phyloP scores from a whole-genome alignment of 2,329 filamentous ascomycete genomes.

The Fonsecaea pedrosoi region DNA sequence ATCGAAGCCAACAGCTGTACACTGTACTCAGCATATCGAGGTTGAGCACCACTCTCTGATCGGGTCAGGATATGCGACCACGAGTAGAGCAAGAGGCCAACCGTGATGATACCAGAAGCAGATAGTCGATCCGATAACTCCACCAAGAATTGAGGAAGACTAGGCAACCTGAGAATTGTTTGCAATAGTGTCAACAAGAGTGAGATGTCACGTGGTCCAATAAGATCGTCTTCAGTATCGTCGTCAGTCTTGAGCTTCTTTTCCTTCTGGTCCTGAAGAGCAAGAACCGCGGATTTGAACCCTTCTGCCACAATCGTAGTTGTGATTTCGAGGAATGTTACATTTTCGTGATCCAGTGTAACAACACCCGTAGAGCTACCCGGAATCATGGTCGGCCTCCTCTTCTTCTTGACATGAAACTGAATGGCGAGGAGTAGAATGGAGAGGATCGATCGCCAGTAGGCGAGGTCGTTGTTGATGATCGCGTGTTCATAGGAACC shows the following conservation, averaged over 20 bases:
- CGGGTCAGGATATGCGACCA: slow-evolving; percentile 86
- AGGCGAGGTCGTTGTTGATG: slow-evolving; percentile 64
- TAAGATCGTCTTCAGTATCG: slow-evolving; percentile 47
- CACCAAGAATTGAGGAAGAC: slow-evolving; percentile 72
- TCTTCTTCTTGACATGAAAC: slow-evolving; percentile 51
- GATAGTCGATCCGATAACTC: slow-evolving; percentile 73
- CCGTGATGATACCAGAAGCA: slow-evolving; percentile 73
- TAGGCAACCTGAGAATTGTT: slow-evolving; percentile 78
- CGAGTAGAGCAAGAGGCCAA: slow-evolving; percentile 85
- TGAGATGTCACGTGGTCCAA: slow-evolving; percentile 79
- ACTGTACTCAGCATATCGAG: slow-evolving; percentile 91
- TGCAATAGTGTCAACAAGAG: slow-evolving; percentile 89
- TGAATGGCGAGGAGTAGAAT: slow-evolving; percentile 82
- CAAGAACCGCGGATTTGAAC: slow-evolving; percentile 79
- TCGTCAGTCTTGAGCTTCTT: slow-evolving; percentile 15
- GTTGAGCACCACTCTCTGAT: slow-evolving; percentile 67
- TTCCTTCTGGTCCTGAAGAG: slow-evolving; percentile 76
- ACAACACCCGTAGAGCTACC: slow-evolving; percentile 24
- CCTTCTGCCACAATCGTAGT: slow-evolving; percentile 79
- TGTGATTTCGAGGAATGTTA: slow-evolving; percentile 68
- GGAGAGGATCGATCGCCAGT: slow-evolving; percentile 84
- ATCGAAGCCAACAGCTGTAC: slow-evolving; percentile 87
- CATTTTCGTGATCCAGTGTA: slow-evolving; percentile 40
- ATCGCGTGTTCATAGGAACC: slow-evolving; percentile 67
- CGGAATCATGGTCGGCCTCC: slow-evolving; percentile 43